Evolutionary conservation across 305 asterid species (phyloP).

Genomic region (Striga hermonthica): DNA sequence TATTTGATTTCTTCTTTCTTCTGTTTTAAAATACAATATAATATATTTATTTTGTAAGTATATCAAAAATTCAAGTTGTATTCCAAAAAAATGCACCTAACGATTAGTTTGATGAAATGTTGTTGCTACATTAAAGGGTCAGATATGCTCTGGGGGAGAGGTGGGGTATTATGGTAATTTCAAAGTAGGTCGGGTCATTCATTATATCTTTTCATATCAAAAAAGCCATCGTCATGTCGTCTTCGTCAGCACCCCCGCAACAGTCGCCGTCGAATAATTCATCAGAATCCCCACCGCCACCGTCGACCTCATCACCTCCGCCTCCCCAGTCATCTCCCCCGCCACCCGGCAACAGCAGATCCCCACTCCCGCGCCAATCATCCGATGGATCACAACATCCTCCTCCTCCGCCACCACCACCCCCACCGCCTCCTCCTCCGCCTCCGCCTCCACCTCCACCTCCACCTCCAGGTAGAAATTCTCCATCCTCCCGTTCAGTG

Average conservation of each 20-base stretch:
- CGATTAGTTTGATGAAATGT: not conserved
- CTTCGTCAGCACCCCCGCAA: too few species aligned
- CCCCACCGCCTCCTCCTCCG: conserved; percentile 30
- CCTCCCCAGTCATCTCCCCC: conserved; percentile 39
- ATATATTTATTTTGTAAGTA: not conserved
- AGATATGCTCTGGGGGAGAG: conserved; percentile 36
- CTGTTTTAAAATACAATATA: not conserved
- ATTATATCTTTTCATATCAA: not conserved
- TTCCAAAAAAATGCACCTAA: too few species aligned
- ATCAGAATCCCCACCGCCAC: conserved; percentile 28
- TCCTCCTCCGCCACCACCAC: too few species aligned
- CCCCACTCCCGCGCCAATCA: conserved; percentile 17
- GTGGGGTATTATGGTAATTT: conserved; percentile 30
- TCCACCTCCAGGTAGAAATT: not conserved
- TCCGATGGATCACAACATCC: too few species aligned
- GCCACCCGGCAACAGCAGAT: conserved; percentile 1
- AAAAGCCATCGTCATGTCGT: conserved; percentile 28
- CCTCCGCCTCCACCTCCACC: conserved; percentile 23
- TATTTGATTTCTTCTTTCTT: not conserved
- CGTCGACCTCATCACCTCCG: conserved; percentile 29
- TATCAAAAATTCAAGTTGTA: too few species aligned
- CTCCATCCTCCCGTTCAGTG: not conserved
- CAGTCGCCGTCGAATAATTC: too few species aligned
- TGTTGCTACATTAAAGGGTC: conserved; percentile 30
- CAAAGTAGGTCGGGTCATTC: not conserved